Evolutionary conservation across 2,329 filamentous ascomycete species (phyloP), one percentile per base, ranked within the genome.

Genomic region (Nemania abortiva): DNA sequence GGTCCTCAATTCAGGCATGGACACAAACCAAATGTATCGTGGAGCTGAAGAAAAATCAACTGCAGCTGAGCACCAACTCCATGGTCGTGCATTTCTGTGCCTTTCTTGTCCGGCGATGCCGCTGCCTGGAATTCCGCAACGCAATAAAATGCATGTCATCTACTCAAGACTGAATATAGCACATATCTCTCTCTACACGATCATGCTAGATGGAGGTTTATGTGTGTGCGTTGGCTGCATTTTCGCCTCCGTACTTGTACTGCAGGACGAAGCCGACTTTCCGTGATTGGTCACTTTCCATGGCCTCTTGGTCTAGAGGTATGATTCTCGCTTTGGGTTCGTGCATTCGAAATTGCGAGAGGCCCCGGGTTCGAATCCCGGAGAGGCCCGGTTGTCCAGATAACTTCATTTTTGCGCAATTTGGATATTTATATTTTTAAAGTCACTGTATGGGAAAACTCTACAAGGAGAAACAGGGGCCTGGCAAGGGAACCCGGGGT

Each of bases 311-410:
- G 68, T 70, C 68, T 70, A 70, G 68, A 52, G 68, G 68, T 70
- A 70, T 70, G 68, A 70, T 70, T 70, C 68, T 66, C 65, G 68
- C 68, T 70, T 70, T 68, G 65, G 68, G 64, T 64, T 58, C 47
- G 1, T 39, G 10, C 10, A 57, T 56, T 29, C 20, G 29, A 65
- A 29, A 22, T 34, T 70, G 69, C 69, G 69, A 70, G 66, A 71
- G 66, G 67, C 65, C 63, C 63, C 67, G 65, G 56, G 67, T 69
- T 70, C 70, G 65, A 65, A 69, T 71, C 65, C 63, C 68, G 65
- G 55, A 58, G 53, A 58, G 54, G 62, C 62, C 62, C 62, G 34
- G 4, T 5, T 24, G n/a, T 31, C 47, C 39, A 20, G 6, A 20
- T 0, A 29, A 39, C 9, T 52, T 3, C 31, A 2, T 31, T 53